These are phyloP conservation scores for Alisma plantagoaquatica DNA, from an alignment of 106 monocot species.

Conservation along the genomic window DNA sequence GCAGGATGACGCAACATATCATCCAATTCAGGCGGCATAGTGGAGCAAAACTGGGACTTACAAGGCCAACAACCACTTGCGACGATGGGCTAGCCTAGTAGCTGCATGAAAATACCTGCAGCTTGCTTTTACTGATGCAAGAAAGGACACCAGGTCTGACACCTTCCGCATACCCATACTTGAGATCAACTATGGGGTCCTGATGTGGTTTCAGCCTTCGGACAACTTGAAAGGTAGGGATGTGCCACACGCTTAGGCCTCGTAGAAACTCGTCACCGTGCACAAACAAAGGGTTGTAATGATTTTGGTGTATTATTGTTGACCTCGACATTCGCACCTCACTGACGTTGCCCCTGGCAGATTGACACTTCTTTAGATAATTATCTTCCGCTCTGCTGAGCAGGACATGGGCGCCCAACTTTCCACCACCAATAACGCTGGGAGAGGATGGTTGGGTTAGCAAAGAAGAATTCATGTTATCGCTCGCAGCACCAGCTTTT, in stretches of 20 bases:
- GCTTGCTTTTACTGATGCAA: conserved; percentile 46
- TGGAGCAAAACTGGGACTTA: too few species aligned
- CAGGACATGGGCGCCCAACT: conserved; percentile 56
- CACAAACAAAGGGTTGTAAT: conserved; percentile 28
- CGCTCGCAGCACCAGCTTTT: conserved; percentile 26
- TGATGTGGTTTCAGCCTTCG: conserved; percentile 44
- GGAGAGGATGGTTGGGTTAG: conserved; percentile 21
- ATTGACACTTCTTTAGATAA: conserved; percentile 15
- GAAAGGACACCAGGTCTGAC: conserved; percentile 59
- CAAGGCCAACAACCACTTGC: too few species aligned
- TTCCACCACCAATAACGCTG: conserved; percentile 22
- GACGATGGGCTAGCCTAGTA: too few species aligned
- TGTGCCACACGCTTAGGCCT: conserved; percentile 38
- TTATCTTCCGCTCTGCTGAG: conserved; percentile 22
- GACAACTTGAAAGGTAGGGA: conserved; percentile 44
- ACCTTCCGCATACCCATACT: conserved; percentile 27
- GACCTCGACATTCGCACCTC: conserved; percentile 72
- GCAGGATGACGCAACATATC: too few species aligned
- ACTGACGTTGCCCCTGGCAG: conserved; percentile 36
- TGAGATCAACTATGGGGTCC: conserved; percentile 74
- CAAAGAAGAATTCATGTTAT: conserved; percentile 28
- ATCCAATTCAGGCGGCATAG: too few species aligned
- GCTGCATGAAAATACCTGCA: conserved; percentile 35
- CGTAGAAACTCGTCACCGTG: conserved; percentile 51
- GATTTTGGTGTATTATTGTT: conserved; percentile 31